These are phyloP conservation scores for Flaveria linearis DNA, from an alignment of 129 eudicot species.

Conservation along the genomic window DNA sequence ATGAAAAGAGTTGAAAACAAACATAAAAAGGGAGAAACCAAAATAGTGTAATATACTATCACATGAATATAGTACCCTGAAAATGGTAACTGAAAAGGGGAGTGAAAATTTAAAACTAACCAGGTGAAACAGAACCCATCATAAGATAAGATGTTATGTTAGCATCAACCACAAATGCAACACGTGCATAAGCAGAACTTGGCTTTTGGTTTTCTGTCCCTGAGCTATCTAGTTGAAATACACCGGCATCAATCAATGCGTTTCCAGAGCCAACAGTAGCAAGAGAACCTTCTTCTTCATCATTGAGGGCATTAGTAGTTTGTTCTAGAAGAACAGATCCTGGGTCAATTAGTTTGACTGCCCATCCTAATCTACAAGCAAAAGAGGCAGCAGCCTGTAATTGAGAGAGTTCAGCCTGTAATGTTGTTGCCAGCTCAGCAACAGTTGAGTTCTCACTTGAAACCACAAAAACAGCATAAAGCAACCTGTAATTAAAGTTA, in stretches of 20 bases:
- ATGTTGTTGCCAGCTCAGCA: constrained; percentile 86
- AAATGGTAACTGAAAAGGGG: neutral
- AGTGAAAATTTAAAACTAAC: constrained; percentile 38
- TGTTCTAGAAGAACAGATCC: constrained; percentile 82
- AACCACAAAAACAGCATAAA: constrained; percentile 99
- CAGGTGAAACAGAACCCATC: constrained; percentile 99
- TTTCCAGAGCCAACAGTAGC: constrained; percentile 55
- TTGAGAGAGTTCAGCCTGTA: constrained; percentile 94
- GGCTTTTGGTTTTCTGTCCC: constrained; percentile 57
- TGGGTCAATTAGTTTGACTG: constrained; percentile 86
- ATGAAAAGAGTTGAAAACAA: neutral
- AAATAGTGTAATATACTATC: neutral
- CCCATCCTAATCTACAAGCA: constrained; percentile 98
- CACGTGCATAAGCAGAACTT: constrained; percentile 66
- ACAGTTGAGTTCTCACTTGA: constrained; percentile 98
- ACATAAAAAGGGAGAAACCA: neutral
- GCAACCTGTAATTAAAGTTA: constrained; percentile 60
- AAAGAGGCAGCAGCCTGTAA: constrained; percentile 98
- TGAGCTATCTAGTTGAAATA: constrained; percentile 53
- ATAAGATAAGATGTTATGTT: constrained; percentile 97
- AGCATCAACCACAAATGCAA: constrained; percentile 98
- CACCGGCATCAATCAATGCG: constrained; percentile 47
- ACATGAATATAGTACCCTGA: neutral
- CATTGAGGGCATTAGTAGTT: constrained; percentile 46
- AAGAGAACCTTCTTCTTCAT: constrained; percentile 67